phyloP scores from a whole-genome alignment of 2,329 filamentous ascomycete genomes.

The Sporothrix curviconia region DNA sequence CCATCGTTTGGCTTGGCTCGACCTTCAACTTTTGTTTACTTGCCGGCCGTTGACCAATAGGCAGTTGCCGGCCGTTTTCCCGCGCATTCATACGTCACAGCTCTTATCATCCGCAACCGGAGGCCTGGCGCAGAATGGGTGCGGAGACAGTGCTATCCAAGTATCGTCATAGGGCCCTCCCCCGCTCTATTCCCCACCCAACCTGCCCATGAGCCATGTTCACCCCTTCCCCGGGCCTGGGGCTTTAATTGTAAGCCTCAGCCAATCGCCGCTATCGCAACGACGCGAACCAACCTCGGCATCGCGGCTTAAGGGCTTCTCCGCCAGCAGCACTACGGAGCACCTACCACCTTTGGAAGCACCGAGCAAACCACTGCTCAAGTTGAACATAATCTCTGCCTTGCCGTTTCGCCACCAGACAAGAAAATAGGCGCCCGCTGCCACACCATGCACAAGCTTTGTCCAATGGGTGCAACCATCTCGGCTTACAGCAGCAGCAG shows the following conservation, averaged over 20 bases:
- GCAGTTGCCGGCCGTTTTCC: not conserved
- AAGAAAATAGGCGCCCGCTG: not conserved
- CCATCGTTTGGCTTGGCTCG: no score
- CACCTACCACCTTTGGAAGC: not conserved
- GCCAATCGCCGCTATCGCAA: not conserved
- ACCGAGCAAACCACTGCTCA: no score
- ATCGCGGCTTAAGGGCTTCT: slow-evolving; percentile 11
- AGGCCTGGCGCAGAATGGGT: no score
- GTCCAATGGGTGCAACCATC: not conserved
- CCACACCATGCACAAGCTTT: slow-evolving; percentile 5
- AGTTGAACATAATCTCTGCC: no score
- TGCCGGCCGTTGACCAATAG: not conserved
- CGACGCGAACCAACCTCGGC: slow-evolving; percentile 4
- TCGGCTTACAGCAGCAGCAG: not conserved
- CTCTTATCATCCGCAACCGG: no score
- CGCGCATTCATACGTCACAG: not conserved
- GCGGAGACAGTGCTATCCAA: no score
- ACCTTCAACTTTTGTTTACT: not conserved
- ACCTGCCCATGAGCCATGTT: no score
- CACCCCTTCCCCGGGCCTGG: no score
- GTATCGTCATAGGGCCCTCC: no score
- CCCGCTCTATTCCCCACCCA: no score
- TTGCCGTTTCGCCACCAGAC: not conserved
- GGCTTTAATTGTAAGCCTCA: no score
- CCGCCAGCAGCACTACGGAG: not conserved